Evolutionary conservation across 2,329 filamentous ascomycete species (phyloP).

Genomic region (Sclerotinia spermophila): DNA sequence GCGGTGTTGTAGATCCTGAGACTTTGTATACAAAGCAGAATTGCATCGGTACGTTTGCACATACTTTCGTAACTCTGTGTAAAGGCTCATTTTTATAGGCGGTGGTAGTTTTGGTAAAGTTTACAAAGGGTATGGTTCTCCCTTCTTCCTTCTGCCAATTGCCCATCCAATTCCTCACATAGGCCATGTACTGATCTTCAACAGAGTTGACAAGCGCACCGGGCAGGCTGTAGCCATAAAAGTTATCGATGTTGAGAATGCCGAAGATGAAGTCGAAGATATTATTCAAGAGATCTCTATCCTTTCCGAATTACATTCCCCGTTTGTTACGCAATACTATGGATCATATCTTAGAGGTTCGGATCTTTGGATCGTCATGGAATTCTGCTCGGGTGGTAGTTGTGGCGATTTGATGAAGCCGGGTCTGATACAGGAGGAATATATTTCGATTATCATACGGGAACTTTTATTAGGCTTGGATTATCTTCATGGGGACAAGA

Average conservation of each 20-base stretch:
- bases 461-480: constrained; percentile 87
- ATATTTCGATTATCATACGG: constrained; percentile 91
- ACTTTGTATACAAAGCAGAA: constrained; percentile 89
- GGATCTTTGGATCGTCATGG: constrained; percentile 99
- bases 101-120: constrained; percentile 98
- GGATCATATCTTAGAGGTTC: constrained; percentile 95
- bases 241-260: constrained; percentile 97
- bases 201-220: constrained; percentile 84
- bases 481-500: constrained; percentile 92
- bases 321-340: constrained; percentile 96
- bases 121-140: constrained; percentile 76
- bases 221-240: constrained; percentile 97
- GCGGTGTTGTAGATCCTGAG: constrained; percentile 72
- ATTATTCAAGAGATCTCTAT: constrained; percentile 99
- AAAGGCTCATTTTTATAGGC: constrained; percentile 50
- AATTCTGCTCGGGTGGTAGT: constrained; percentile 95
- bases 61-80: constrained; percentile 16
- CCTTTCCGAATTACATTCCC: constrained; percentile 89
- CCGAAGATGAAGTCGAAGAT: constrained; percentile 98
- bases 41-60: constrained; percentile 64
- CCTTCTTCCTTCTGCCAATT: constrained; percentile 16
- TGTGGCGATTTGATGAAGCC: constrained; percentile 96
- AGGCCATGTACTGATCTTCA: constrained; percentile 25
- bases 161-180: background rate
- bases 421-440: constrained; percentile 85